Evolutionary conservation across 352 stramenopile species (phyloP).

Genomic region (Phytophthora citrophthora): DNA sequence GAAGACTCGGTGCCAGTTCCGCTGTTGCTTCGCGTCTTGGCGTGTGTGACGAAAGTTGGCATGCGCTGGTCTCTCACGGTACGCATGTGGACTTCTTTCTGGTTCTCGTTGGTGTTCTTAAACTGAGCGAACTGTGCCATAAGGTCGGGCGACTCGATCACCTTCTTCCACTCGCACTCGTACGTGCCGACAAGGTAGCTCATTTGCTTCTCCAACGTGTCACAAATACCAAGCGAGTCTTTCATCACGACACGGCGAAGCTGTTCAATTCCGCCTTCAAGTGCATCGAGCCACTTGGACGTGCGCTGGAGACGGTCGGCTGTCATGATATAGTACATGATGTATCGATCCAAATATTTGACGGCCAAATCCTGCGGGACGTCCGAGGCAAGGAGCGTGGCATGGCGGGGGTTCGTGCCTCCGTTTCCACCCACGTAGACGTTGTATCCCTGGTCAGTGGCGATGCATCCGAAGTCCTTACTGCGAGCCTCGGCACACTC

Average conservation of each 20-base stretch:
- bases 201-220: constrained; percentile 85
- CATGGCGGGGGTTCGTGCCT: constrained; percentile 88
- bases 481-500: constrained; percentile 92
- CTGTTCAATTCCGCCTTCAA: constrained; percentile 71
- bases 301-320: constrained; percentile 75
- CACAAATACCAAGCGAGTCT: constrained; percentile 89
- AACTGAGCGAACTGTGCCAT: constrained; percentile 91
- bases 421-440: constrained; percentile 92
- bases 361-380: constrained; percentile 63
- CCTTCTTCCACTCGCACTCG: constrained; percentile 94
- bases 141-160: constrained; percentile 85
- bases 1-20: constrained; percentile 32
- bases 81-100: constrained; percentile 61
- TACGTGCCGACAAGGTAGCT: constrained; percentile 91
- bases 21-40: constrained; percentile 68
- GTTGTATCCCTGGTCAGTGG: constrained; percentile 93
- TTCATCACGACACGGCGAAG: constrained; percentile 81
- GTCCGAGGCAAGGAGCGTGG: constrained; percentile 55
- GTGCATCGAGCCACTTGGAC: constrained; percentile 88
- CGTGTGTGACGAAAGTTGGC: constrained; percentile 46
- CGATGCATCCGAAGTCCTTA: constrained; percentile 95
- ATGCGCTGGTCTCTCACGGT: constrained; percentile 90
- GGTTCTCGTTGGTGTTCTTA: constrained; percentile 86
- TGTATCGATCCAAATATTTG: constrained; percentile 90
- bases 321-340: constrained; percentile 94